Evolutionary conservation across 192 early-diverging fungal species (phyloP), one percentile per base, ranked within the genome.

Genomic region (Rhizophagus sp.): DNA sequence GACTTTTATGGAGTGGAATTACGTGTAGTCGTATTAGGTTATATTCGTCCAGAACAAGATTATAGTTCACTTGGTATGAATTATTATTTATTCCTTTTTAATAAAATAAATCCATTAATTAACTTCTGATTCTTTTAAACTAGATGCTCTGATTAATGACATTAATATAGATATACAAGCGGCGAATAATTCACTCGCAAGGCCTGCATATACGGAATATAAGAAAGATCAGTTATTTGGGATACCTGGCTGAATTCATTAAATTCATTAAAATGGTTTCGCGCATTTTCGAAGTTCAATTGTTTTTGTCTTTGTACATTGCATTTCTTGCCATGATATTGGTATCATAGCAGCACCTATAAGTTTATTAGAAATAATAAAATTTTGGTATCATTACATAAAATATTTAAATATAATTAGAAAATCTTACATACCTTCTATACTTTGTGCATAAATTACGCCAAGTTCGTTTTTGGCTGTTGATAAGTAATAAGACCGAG

Each of bases 261-360:
- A 91, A 61, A 90, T 75, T 75, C 19, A 62, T 34, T 87, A 91
- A 61, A 90, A 87, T 1, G 96, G 93, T 84, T 98, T 99, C 22
- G 97, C 97, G 78, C 97, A 99, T 85, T 99, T 99, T 74, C 98
- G 88, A 78, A 90, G 91, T 78, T 98, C 98, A 34, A 96, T 87
- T 0, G 84, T 82, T 63, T 91, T 90, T 3, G 97, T 97, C 82
- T 94, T 95, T 22, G 98, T 93, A 81, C 97, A 97, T 69, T 98
- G 92, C 98, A 99, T 99, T 78, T 98, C 90, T 84, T 98, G 94
- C 98, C 98, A 99, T 61, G 95, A 96, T 47, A 98, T 90, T 6
- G 98, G 98, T 41, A 98, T 88, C 94, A 98, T 94, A 1, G 95
- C 90, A 70, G 86, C 89, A 64, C 85, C 84, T 62, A 78, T 4